These are phyloP conservation scores for Apiospora kogelbergensis DNA, from an alignment of 2,329 filamentous ascomycete genomes.

Conservation along the genomic window DNA sequence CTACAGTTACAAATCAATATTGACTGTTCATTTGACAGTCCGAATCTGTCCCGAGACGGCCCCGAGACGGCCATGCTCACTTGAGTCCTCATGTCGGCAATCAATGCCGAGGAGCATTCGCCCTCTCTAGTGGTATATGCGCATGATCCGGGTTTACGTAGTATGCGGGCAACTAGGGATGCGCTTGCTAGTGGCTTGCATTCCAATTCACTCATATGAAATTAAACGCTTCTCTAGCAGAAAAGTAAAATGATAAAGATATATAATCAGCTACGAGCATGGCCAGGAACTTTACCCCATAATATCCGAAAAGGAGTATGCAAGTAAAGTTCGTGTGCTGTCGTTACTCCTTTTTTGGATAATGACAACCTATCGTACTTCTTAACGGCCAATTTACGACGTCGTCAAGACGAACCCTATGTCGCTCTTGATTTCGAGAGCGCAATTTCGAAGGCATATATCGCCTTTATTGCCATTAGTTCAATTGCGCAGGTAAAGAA, in stretches of 20 bases:
- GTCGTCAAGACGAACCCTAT: not conserved
- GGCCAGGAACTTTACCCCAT: not conserved
- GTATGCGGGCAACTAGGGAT: not conserved
- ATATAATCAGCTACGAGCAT: no score
- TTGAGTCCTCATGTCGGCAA: not conserved
- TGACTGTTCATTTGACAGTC: no score
- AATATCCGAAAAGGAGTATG: not conserved
- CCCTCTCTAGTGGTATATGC: not conserved
- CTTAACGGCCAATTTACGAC: not conserved
- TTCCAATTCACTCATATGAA: not conserved
- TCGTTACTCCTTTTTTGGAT: not conserved
- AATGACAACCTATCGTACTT: not conserved
- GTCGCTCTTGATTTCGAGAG: not conserved
- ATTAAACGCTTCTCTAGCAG: no score
- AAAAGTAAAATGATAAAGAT: no score
- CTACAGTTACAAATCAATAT: no score
- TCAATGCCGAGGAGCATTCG: not conserved
- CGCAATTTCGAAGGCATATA: not conserved
- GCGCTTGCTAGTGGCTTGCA: no score
- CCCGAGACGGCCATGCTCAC: not conserved
- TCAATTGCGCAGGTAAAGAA: not conserved
- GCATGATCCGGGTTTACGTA: not conserved
- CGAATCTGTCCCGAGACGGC: not conserved
- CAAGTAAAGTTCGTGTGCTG: not conserved
- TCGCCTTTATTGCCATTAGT: not conserved